phyloP scores from a whole-genome alignment of 371 early-diverging fungal species.

The Mucor plumbeus region DNA sequence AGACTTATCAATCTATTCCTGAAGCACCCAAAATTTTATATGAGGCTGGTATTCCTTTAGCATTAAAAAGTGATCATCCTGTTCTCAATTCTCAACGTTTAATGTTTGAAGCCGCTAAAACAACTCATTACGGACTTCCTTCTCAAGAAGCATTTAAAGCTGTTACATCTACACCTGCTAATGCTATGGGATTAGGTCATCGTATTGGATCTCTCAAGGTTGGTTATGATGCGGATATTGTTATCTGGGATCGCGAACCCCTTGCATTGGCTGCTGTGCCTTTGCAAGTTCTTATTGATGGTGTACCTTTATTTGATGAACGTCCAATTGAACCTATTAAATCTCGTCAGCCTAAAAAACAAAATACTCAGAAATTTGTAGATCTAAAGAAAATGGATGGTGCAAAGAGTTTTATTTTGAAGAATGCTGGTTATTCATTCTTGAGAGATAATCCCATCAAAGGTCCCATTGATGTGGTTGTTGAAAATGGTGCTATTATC shows the following conservation, averaged over 20 bases:
- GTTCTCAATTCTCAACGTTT: constrained; percentile 71
- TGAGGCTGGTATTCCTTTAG: constrained; percentile 72
- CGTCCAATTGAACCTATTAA: constrained; percentile 24
- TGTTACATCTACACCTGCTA: constrained; percentile 78
- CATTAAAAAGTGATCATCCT: constrained; percentile 83
- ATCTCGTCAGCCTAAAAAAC: not conserved
- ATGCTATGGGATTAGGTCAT: constrained; percentile 69
- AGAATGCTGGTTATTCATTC: constrained; percentile 45
- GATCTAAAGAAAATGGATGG: constrained; percentile 3
- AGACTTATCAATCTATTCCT: constrained; percentile 72
- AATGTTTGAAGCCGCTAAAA: constrained; percentile 77
- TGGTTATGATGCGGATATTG: constrained; percentile 82
- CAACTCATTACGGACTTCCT: constrained; percentile 72
- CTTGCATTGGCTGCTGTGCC: constrained; percentile 73
- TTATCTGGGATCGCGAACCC: constrained; percentile 71
- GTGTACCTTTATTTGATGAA: constrained; percentile 55
- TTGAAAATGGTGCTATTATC: constrained; percentile 51
- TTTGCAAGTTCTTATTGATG: constrained; percentile 73
- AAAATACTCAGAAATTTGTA: not conserved
- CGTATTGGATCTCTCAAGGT: constrained; percentile 68
- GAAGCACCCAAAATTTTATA: constrained; percentile 63
- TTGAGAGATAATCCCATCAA: constrained; percentile 16
- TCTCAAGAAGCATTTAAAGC: constrained; percentile 62
- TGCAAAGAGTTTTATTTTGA: constrained; percentile 35
- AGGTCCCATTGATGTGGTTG: constrained; percentile 40